A percentile compares a stretch with the other conserved stretches of the same genome.
phyloP scores from a whole-genome alignment of 768 basidiomycete species.

The Serendipita sp. region DNA sequence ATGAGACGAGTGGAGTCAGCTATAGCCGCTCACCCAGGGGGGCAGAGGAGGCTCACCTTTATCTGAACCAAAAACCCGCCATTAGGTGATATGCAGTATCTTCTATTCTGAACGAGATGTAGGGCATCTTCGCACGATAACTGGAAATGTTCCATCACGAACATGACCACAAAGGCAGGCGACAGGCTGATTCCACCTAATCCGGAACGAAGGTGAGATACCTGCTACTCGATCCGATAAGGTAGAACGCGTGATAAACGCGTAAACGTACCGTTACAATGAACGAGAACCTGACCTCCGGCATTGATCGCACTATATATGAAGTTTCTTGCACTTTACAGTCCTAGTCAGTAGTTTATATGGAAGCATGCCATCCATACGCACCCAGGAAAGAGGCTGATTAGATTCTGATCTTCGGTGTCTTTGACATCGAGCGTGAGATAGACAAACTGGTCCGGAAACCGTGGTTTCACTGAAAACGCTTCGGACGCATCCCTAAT shows the following conservation, averaged over 20 bases:
- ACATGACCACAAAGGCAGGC: constrained; percentile 83
- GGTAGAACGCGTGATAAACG: background rate
- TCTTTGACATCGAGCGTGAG: constrained; percentile 76
- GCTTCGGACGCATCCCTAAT: constrained; percentile 82
- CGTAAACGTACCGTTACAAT: constrained; percentile 57
- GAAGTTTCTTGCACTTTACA: constrained; percentile 50
- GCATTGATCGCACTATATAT: constrained; percentile 50
- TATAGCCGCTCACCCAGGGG: background rate
- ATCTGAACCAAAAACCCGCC: constrained; percentile 84
- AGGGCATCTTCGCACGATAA: constrained; percentile 79
- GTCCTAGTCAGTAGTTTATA: background rate
- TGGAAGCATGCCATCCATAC: background rate
- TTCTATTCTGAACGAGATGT: constrained; percentile 73
- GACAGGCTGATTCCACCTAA: constrained; percentile 76
- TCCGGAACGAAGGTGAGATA: background rate
- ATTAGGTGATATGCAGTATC: constrained; percentile 89
- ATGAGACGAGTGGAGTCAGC: background rate
- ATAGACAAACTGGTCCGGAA: constrained; percentile 62
- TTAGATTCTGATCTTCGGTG: constrained; percentile 88
- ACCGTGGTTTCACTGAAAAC: constrained; percentile 75
- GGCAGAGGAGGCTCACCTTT: constrained; percentile 35
- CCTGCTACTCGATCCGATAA: too few relatives aligned
- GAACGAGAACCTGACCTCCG: constrained; percentile 67
- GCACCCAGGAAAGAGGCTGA: constrained; percentile 73
- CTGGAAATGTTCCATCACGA: constrained; percentile 72